Evolutionary conservation across 176 grass and related monocot species (phyloP).

Genomic region (Oryza punctata): DNA sequence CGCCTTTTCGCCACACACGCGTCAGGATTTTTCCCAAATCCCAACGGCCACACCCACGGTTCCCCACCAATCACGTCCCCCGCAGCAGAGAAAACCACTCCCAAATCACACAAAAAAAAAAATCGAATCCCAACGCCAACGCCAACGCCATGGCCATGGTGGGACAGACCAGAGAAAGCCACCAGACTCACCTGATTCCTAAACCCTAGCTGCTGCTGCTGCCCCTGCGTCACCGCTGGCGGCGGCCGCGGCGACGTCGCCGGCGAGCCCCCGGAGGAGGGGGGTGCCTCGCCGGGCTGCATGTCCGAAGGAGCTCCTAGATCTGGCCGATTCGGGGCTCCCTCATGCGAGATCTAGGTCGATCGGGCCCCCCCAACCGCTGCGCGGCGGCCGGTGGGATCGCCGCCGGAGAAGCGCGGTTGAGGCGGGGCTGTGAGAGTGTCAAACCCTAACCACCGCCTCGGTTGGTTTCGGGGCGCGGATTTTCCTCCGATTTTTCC

Average conservation of each 20-base stretch:
- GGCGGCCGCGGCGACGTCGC: conserved; percentile 51
- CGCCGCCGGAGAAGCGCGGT: conserved; percentile 17
- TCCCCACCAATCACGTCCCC: conserved; percentile 47
- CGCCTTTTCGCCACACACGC: conserved; percentile 38
- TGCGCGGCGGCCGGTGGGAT: neutral
- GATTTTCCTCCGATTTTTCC: neutral
- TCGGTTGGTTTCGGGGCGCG: neutral
- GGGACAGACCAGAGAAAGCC: neutral
- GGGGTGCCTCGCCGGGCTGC: conserved; percentile 42
- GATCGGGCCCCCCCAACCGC: neutral
- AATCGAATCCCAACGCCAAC: conserved; percentile 36
- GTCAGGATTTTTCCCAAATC: conserved; percentile 38
- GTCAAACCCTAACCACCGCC: conserved; percentile 23
- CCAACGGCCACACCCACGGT: conserved; percentile 42
- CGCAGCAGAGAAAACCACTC: neutral
- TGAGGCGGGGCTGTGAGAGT: neutral
- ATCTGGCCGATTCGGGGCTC: conserved; percentile 39
- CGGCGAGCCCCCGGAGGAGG: conserved; percentile 42
- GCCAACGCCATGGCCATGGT: neutral
- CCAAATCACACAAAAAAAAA: neutral
- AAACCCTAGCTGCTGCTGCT: conserved; percentile 54
- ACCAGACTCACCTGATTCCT: conserved; percentile 47
- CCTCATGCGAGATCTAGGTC: conserved; percentile 52
- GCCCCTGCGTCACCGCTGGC: conserved; percentile 17
- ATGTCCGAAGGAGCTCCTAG: conserved; percentile 37